Percentiles rank a stretch among this genome's conserved stretches.
phyloP scores from a whole-genome alignment of 2,329 filamentous ascomycete species.

The Didymella lethalis region DNA sequence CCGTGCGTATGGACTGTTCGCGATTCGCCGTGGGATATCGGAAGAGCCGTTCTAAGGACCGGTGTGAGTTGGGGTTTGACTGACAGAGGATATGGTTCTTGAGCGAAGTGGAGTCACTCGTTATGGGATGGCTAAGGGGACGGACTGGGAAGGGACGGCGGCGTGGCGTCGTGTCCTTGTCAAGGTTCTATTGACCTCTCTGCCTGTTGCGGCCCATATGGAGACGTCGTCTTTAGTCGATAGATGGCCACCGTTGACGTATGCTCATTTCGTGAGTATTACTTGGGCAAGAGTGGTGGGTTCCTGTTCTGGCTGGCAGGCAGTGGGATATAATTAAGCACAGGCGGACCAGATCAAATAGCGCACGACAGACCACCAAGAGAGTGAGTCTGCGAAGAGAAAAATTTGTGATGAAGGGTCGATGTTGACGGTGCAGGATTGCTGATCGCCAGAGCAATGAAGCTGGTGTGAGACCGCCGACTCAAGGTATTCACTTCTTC shows the following conservation, averaged over 20 bases:
- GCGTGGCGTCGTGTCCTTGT: background rate
- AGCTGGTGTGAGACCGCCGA: background rate
- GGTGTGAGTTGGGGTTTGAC: no score
- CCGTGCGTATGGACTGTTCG: background rate
- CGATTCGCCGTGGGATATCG: background rate
- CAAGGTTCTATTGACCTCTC: background rate
- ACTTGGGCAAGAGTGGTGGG: no score
- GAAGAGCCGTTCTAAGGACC: background rate
- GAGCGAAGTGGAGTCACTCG: background rate
- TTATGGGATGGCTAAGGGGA: background rate
- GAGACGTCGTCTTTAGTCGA: no score
- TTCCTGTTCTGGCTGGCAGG: background rate
- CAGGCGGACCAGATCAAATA: background rate
- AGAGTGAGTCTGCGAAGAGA: background rate
- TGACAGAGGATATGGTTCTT: background rate
- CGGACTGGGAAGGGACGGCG: background rate
- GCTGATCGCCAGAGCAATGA: background rate
- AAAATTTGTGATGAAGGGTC: background rate
- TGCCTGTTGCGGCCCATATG: background rate
- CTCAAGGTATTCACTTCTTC: constrained; percentile 24
- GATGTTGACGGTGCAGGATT: background rate
- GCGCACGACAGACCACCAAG: background rate
- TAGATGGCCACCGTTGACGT: no score
- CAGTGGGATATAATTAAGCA: background rate
- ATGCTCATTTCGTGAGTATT: no score